A percentile compares a stretch with the other conserved stretches of the same genome.
Conservation (phyloP, 176 grass and related monocot genomes). For the Triticum monococcum region DNA sequence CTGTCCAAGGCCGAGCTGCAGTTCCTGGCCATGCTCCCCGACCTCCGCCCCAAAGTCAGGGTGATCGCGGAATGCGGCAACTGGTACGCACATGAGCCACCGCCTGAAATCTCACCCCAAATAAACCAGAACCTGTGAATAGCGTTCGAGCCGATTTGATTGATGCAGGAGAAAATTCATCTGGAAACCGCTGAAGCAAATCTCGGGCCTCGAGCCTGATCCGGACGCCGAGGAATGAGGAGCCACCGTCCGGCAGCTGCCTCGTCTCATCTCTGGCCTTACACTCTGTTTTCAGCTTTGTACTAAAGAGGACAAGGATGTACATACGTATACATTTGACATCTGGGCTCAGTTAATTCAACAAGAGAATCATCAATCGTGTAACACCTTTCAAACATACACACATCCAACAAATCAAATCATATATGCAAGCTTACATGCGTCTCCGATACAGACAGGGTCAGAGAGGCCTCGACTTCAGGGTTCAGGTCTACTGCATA, state of each 20-base stretch:
- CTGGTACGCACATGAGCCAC: constrained; percentile 35
- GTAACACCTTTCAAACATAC: background rate
- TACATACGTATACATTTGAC: constrained; percentile 7
- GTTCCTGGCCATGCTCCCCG: constrained; percentile 82
- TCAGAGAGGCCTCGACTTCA: background rate
- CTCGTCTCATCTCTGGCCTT: background rate
- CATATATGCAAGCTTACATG: background rate
- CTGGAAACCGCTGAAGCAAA: constrained; percentile 87
- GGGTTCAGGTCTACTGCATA: background rate
- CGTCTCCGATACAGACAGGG: background rate
- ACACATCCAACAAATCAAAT: background rate
- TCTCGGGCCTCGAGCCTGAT: constrained; percentile 54
- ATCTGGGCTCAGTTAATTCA: background rate
- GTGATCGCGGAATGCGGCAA: constrained; percentile 78
- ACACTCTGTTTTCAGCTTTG: background rate
- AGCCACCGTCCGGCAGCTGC: background rate
- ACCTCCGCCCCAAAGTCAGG: constrained; percentile 77
- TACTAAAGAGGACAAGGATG: background rate
- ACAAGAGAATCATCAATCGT: background rate
- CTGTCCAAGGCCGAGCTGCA: constrained; percentile 91
- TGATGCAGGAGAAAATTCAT: constrained; percentile 74
- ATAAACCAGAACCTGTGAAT: background rate
- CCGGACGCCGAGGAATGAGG: constrained; percentile 30
- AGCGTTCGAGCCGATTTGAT: background rate
- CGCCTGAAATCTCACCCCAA: background rate